phyloP scores from a whole-genome alignment of 148 eudicot genomes.

The Linanthus parryae region DNA sequence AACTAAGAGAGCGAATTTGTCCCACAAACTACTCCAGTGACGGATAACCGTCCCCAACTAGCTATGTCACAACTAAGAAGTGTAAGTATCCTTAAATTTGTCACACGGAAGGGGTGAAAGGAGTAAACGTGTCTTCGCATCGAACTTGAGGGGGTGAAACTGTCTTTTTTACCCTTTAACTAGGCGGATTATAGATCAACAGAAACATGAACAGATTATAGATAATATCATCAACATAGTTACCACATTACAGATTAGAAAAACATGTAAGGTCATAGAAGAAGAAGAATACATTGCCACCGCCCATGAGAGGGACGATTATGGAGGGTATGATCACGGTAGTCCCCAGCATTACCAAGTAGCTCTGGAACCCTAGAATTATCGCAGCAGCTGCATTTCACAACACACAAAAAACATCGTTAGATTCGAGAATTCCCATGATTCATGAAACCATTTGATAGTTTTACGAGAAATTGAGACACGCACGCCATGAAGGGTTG shows the following conservation, averaged over 20 bases:
- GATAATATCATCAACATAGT: neutral
- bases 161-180: too few relatives aligned
- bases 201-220: neutral
- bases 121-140: too few relatives aligned
- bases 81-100: too few relatives aligned
- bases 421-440: neutral
- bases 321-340: slow-evolving; percentile 68
- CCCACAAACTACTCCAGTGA: too few relatives aligned
- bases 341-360: slow-evolving; percentile 85
- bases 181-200: neutral
- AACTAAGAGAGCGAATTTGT: too few relatives aligned
- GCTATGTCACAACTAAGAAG: too few relatives aligned
- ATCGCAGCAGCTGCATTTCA: slow-evolving; percentile 55
- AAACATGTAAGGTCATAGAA: neutral
- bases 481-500: slow-evolving; percentile 77
- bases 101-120: too few relatives aligned
- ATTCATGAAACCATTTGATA: neutral
- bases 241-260: neutral
- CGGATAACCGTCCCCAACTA: too few relatives aligned
- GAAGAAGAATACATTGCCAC: slow-evolving; percentile 38
- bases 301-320: slow-evolving; percentile 91
- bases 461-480: slow-evolving; percentile 1
- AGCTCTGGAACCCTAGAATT: slow-evolving; percentile 84
- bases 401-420: neutral
- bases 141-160: too few relatives aligned